These are phyloP conservation scores for Coemansia interrupta DNA, from an alignment of 192 early-diverging fungal species.

Conservation along the genomic window DNA sequence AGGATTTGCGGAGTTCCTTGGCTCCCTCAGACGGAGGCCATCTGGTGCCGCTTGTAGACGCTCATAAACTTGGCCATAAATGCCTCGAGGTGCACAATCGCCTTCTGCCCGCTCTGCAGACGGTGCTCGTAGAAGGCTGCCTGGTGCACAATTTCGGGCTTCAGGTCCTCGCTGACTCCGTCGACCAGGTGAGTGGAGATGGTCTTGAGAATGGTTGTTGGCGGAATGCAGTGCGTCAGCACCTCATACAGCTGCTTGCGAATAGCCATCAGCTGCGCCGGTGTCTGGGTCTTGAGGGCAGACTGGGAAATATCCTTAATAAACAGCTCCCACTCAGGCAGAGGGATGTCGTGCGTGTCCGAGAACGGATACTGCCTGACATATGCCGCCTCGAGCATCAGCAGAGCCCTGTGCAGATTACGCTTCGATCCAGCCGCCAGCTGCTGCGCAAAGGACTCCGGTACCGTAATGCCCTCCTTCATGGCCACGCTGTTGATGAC, in stretches of 20 bases:
- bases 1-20: constrained; percentile 9
- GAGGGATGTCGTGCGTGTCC: constrained; percentile 57
- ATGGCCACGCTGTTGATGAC: constrained; percentile 74
- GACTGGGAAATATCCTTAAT: constrained; percentile 63
- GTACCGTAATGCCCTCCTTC: constrained; percentile 71
- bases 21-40: constrained; percentile 13
- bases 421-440: constrained; percentile 71
- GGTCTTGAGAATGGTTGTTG: constrained; percentile 75
- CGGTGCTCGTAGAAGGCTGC: constrained; percentile 92
- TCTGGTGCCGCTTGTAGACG: constrained; percentile 75
- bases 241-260: constrained; percentile 82
- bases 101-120: constrained; percentile 80
- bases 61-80: constrained; percentile 92
- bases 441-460: constrained; percentile 57
- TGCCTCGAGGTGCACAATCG: constrained; percentile 92
- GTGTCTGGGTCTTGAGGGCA: constrained; percentile 75
- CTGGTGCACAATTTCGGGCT: constrained; percentile 61
- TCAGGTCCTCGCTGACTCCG: constrained; percentile 65
- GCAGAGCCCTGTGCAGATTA: constrained; percentile 83
- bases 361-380: constrained; percentile 62
- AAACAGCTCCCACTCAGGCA: constrained; percentile 86
- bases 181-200: constrained; percentile 70
- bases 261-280: constrained; percentile 66
- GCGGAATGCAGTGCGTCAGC: constrained; percentile 84
- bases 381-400: constrained; percentile 83